These are phyloP conservation scores for Lactarius psammicola DNA, from an alignment of 768 basidiomycete species.

Conservation along the genomic window DNA sequence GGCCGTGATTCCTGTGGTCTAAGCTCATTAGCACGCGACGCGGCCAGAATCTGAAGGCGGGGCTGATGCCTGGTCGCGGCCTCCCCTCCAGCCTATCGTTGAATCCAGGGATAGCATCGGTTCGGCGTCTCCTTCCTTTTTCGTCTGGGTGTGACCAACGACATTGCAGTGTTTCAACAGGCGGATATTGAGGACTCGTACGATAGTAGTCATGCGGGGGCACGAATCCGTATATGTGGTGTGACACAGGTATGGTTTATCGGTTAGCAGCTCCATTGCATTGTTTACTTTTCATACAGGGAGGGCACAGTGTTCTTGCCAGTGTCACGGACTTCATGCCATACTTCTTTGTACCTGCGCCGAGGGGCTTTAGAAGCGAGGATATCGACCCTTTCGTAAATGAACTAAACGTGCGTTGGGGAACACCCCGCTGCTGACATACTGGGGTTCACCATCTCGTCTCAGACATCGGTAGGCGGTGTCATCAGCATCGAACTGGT, in stretches of 20 bases:
- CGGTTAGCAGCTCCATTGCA: neutral
- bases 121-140: slow-evolving; percentile 37
- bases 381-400: slow-evolving; percentile 65
- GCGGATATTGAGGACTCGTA: slow-evolving; percentile 83
- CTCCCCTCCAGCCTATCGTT: slow-evolving; percentile 53
- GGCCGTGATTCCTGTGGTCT: neutral
- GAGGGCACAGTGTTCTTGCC: slow-evolving; percentile 85
- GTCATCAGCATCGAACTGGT: slow-evolving; percentile 59
- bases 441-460: neutral
- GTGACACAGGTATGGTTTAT: slow-evolving; percentile 68
- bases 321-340: slow-evolving; percentile 81
- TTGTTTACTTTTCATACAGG: slow-evolving; percentile 40
- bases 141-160: neutral
- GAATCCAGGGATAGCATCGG: slow-evolving; percentile 65
- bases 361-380: slow-evolving; percentile 71
- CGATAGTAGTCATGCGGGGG: slow-evolving; percentile 41
- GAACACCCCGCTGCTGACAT: neutral
- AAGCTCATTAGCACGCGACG: neutral
- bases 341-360: slow-evolving; percentile 90
- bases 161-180: slow-evolving; percentile 81
- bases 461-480: slow-evolving; percentile 29
- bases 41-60: slow-evolving; percentile 70
- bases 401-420: slow-evolving; percentile 68
- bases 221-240: slow-evolving; percentile 76
- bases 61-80: slow-evolving; percentile 70